Evolutionary conservation across 2,329 filamentous ascomycete genomes (phyloP).

Genomic region (Graphium sp.): DNA sequence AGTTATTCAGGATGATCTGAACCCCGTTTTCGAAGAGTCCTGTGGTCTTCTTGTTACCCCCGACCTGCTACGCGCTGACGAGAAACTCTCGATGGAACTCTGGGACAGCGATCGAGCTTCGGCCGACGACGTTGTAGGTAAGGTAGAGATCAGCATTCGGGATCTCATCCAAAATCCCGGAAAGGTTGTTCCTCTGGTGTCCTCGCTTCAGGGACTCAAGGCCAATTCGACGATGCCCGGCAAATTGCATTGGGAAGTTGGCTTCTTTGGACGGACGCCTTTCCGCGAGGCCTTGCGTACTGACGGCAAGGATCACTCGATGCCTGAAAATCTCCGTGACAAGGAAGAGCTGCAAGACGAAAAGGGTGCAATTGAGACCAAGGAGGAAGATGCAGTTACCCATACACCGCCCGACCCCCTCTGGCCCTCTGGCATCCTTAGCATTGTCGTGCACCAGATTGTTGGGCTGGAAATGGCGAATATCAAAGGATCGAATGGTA

Average conservation of each 20-base stretch:
- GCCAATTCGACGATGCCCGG: conserved; percentile 81
- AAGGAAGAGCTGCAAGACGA: conserved; percentile 64
- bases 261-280: conserved; percentile 82
- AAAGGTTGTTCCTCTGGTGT: conserved; percentile 81
- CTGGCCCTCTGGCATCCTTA: conserved; percentile 83
- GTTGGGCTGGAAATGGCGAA: conserved; percentile 89
- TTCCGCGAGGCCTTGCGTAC: conserved; percentile 74
- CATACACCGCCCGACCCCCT: conserved; percentile 90
- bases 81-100: conserved; percentile 82
- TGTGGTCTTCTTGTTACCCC: conserved; percentile 73
- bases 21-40: conserved; percentile 83
- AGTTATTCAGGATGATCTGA: conserved; percentile 86
- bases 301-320: conserved; percentile 64
- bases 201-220: conserved; percentile 67
- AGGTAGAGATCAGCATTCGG: conserved; percentile 83
- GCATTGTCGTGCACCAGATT: conserved; percentile 80
- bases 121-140: conserved; percentile 88
- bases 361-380: conserved; percentile 55
- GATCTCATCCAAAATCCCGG: conserved; percentile 87
- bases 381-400: conserved; percentile 17
- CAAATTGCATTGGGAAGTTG: conserved; percentile 89
- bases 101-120: conserved; percentile 93
- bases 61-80: conserved; percentile 82
- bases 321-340: conserved; percentile 59
- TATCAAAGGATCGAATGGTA: conserved; percentile 69